A percentile compares a stretch with the other conserved stretches of the same genome.
Conservation (phyloP, 164 flowering plant genomes). For the Saururus chinensis region DNA sequence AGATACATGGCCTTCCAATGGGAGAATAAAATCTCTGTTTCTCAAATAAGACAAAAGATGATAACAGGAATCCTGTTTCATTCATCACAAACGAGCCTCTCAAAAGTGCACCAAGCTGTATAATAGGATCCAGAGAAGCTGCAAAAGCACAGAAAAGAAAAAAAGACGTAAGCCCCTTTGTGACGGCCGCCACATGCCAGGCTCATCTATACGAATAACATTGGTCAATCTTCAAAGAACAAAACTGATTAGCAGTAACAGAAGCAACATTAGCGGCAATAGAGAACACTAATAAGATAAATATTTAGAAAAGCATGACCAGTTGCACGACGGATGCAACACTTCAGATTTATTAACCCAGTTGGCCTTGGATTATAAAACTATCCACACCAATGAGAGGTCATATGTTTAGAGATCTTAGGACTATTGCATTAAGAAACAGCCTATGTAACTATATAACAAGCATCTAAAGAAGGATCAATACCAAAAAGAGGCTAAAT, state of each 20-base stretch:
- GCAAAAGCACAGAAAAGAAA: constrained; percentile 6
- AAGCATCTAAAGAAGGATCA: background rate
- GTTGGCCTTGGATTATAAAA: too few relatives aligned
- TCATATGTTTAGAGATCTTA: too few relatives aligned
- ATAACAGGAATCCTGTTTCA: background rate
- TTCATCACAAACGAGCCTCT: constrained; percentile 10
- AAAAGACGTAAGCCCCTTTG: background rate
- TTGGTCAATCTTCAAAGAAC: too few relatives aligned
- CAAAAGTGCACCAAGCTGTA: constrained; percentile 90
- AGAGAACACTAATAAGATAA: too few relatives aligned
- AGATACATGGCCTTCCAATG: background rate
- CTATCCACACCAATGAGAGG: too few relatives aligned
- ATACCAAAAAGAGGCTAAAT: constrained; percentile 79
- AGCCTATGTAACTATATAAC: background rate
- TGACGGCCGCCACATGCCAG: too few relatives aligned
- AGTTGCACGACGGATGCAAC: too few relatives aligned
- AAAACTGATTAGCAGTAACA: too few relatives aligned
- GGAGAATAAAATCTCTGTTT: constrained; percentile 6
- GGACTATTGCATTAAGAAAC: background rate
- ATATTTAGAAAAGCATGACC: too few relatives aligned
- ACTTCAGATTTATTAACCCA: too few relatives aligned
- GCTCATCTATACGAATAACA: too few relatives aligned
- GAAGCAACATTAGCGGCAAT: too few relatives aligned
- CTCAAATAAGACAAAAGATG: background rate
- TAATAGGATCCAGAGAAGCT: constrained; percentile 66